Evolutionary conservation across 306 rosid genomes (phyloP).

Genomic region (Urtica urens): DNA sequence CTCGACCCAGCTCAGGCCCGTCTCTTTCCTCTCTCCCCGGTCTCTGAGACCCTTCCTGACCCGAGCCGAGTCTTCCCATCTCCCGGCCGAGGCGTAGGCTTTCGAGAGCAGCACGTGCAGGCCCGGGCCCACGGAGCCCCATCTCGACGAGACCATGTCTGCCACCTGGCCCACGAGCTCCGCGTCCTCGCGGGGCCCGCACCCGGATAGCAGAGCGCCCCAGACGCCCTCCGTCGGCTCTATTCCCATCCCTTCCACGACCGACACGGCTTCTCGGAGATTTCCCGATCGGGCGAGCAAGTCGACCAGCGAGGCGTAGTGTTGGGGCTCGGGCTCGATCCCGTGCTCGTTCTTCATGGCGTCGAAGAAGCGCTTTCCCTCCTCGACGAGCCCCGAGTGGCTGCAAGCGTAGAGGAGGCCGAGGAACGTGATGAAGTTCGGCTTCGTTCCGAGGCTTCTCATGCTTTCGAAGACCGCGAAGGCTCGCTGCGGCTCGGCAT

Average conservation of each 20-base stretch:
- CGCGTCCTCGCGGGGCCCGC: slow-evolving; percentile 60
- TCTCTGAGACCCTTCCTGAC: slow-evolving; percentile 64
- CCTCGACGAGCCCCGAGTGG: slow-evolving; percentile 74
- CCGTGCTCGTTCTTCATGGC: slow-evolving; percentile 56
- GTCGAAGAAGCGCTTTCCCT: slow-evolving; percentile 40
- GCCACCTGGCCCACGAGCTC: slow-evolving; percentile 71
- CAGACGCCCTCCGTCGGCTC: slow-evolving; percentile 67
- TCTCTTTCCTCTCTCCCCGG: slow-evolving; percentile 65
- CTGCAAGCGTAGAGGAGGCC: slow-evolving; percentile 79
- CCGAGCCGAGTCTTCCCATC: slow-evolving; percentile 79
- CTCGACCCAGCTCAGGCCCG: slow-evolving; percentile 86
- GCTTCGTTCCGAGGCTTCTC: slow-evolving; percentile 49
- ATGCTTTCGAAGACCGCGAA: slow-evolving; percentile 47
- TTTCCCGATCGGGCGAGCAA: slow-evolving; percentile 84
- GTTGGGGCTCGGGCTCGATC: slow-evolving; percentile 63
- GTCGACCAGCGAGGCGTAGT: slow-evolving; percentile 72
- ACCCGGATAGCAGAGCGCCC: slow-evolving; percentile 84
- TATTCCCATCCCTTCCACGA: slow-evolving; percentile 57
- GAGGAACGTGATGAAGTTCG: slow-evolving; percentile 74
- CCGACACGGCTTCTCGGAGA: slow-evolving; percentile 47
- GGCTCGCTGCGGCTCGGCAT: slow-evolving; percentile 43
- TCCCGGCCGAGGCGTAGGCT: slow-evolving; percentile 80
- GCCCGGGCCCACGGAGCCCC: slow-evolving; percentile 48
- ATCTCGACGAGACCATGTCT: slow-evolving; percentile 44
- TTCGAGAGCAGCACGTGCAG: slow-evolving; percentile 55